Percentiles rank a stretch among this genome's conserved stretches.
phyloP scores from a whole-genome alignment of 371 early-diverging fungal genomes.

The Chytridium lagenaria region DNA sequence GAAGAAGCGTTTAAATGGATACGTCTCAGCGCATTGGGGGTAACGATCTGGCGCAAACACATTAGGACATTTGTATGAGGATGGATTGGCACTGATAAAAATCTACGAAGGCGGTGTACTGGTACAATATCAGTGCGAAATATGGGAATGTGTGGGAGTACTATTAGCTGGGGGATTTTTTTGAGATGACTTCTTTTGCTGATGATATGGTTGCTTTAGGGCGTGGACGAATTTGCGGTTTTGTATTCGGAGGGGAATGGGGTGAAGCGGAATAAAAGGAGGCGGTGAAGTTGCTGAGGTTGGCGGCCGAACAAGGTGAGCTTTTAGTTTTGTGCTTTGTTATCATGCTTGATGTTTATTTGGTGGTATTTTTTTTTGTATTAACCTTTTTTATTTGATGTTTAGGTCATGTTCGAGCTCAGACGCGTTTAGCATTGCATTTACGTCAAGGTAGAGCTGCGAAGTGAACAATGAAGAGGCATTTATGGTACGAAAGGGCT shows the following conservation, averaged over 20 bases:
- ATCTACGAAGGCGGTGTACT: conserved; percentile 70
- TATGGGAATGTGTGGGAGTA: conserved; percentile 60
- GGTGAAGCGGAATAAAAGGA: conserved; percentile 33
- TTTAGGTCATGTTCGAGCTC: conserved; percentile 55
- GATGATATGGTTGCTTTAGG: conserved; percentile 8
- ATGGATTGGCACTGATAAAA: conserved; percentile 68
- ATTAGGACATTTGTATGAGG: conserved; percentile 60
- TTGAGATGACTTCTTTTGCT: no score
- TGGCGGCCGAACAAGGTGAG: conserved; percentile 48
- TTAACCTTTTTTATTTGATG: not conserved
- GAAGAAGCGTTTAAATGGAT: conserved; percentile 57
- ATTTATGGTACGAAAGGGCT: conserved; percentile 54
- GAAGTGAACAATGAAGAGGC: conserved; percentile 44
- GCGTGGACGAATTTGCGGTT: conserved; percentile 47
- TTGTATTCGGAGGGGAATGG: conserved; percentile 49
- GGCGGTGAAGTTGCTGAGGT: conserved; percentile 48
- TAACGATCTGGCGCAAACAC: conserved; percentile 61
- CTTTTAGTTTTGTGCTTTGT: not conserved
- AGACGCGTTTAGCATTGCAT: conserved; percentile 53
- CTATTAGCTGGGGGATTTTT: no score
- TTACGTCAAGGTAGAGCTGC: conserved; percentile 53
- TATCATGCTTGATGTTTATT: not conserved
- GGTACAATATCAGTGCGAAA: conserved; percentile 72
- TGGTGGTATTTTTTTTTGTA: not conserved
- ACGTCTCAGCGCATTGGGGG: conserved; percentile 50